Evolutionary conservation across 1,284 basidiomycete genomes (phyloP).

Genomic region (Cryptococcus sp.): DNA sequence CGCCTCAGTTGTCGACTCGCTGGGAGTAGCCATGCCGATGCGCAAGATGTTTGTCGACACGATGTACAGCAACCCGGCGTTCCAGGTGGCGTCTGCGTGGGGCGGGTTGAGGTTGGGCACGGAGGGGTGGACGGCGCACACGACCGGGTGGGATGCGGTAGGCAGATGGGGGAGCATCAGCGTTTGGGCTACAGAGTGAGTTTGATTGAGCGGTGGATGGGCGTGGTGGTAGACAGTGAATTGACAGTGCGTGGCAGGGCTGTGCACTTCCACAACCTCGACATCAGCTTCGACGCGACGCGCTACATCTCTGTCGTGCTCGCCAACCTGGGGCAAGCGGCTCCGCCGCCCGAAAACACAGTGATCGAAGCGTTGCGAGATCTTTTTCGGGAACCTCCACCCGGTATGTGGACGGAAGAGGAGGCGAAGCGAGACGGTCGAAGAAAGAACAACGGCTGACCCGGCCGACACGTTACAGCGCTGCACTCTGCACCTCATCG

Average conservation of each 20-base stretch:
- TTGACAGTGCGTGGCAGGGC: slow-evolving; percentile 9
- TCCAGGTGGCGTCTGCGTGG: slow-evolving; percentile 6
- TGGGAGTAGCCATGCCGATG: slow-evolving; percentile 24
- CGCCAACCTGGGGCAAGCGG: slow-evolving; percentile 24
- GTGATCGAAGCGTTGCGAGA: slow-evolving; percentile 14
- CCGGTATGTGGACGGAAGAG: slow-evolving; percentile 13
- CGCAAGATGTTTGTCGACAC: slow-evolving; percentile 37
- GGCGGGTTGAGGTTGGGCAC: slow-evolving; percentile 3
- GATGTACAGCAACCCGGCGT: slow-evolving; percentile 8
- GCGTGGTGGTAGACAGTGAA: too few relatives aligned
- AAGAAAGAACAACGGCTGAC: too few relatives aligned
- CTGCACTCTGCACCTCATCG: slow-evolving; percentile 18
- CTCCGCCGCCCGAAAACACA: neutral
- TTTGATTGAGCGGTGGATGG: neutral
- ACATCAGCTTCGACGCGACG: slow-evolving; percentile 33
- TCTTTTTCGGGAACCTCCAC: slow-evolving; percentile 21
- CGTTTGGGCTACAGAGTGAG: slow-evolving; percentile 39
- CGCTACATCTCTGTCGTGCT: slow-evolving; percentile 28
- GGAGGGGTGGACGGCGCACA: slow-evolving; percentile 22
- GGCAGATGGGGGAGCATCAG: slow-evolving; percentile 22
- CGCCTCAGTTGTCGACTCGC: slow-evolving; percentile 19
- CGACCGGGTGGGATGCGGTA: slow-evolving; percentile 22
- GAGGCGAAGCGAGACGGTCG: too few relatives aligned
- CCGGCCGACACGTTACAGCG: slow-evolving; percentile 12
- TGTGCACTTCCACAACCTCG: slow-evolving; percentile 38